A percentile compares a stretch with the other conserved stretches of the same genome.
phyloP scores from a whole-genome alignment of 371 early-diverging fungal species.

The Amoeboaphelidium occidentale region DNA sequence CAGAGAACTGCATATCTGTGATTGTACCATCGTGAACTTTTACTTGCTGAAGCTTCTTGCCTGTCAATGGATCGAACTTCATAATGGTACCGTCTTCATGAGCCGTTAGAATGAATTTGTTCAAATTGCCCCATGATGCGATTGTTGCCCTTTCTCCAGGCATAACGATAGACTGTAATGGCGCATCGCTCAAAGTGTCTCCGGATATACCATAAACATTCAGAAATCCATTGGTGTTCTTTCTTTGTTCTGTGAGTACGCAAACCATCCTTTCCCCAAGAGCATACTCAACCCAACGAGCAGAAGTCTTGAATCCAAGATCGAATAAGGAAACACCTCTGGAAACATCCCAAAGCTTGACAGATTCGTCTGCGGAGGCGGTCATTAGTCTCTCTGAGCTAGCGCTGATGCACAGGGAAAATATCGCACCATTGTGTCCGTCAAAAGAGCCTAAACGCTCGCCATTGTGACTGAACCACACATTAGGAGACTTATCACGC shows the following conservation, averaged over 20 bases:
- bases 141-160: constrained; percentile 61
- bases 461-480: constrained; percentile 93
- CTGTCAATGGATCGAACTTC: constrained; percentile 52
- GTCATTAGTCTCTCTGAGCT: constrained; percentile 47
- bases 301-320: constrained; percentile 72
- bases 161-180: constrained; percentile 30
- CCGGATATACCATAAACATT: no score
- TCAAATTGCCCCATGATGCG: constrained; percentile 69
- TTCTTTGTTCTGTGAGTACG: no score
- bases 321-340: constrained; percentile 72
- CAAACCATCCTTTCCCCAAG: constrained; percentile 57
- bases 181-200: no score
- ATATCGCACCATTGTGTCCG: constrained; percentile 80
- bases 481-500: constrained; percentile 78
- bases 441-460: constrained; percentile 86
- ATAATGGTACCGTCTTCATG: constrained; percentile 77
- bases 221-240: no score
- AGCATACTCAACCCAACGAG: constrained; percentile 74
- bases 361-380: constrained; percentile 84
- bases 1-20: constrained; percentile 79
- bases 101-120: constrained; percentile 73
- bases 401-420: constrained; percentile 7
- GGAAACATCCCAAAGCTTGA: constrained; percentile 81
- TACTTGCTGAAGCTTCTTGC: constrained; percentile 29
- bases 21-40: constrained; percentile 47